phyloP scores from a whole-genome alignment of 2,329 filamentous ascomycete genomes.

The Parasarocladium wereldwijsianum region DNA sequence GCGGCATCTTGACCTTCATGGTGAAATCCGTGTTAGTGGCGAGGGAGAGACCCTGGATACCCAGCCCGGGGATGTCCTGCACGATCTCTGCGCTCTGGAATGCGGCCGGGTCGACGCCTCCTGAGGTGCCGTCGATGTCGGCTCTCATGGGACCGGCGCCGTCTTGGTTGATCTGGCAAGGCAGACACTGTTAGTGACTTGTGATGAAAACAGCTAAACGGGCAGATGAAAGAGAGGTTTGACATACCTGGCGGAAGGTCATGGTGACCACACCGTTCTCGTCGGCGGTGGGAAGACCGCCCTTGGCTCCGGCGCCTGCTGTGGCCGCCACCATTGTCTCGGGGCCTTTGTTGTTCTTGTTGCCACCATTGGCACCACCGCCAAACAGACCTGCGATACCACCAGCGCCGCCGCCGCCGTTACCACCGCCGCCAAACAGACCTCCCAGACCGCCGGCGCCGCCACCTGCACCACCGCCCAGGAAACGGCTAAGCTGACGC shows the following conservation, averaged over 20 bases:
- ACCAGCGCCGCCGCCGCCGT: constrained; percentile 6
- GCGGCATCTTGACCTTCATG: constrained; percentile 48
- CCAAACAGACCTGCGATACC: constrained; percentile 6
- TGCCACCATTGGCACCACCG: constrained; percentile 13
- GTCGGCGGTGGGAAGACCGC: constrained; percentile 44
- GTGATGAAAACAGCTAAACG: too few species aligned
- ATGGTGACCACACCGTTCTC: constrained; percentile 47
- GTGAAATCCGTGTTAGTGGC: constrained; percentile 50
- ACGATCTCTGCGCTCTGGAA: constrained; percentile 45
- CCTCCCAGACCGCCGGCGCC: not conserved
- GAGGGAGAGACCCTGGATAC: constrained; percentile 38
- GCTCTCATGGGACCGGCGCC: constrained; percentile 50
- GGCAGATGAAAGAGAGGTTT: not conserved
- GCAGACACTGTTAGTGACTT: not conserved
- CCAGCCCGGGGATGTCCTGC: constrained; percentile 45
- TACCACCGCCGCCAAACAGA: constrained; percentile 5
- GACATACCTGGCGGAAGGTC: constrained; percentile 38
- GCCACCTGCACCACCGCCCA: constrained; percentile 11
- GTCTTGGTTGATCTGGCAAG: constrained; percentile 59
- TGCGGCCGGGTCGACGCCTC: constrained; percentile 42
- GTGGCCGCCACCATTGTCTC: constrained; percentile 40
- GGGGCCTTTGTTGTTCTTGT: constrained; percentile 23
- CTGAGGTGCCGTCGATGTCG: constrained; percentile 45
- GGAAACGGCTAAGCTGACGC: constrained; percentile 16
- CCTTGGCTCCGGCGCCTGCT: constrained; percentile 35